A percentile compares a stretch with the other conserved stretches of the same genome.
Evolutionary conservation across 768 basidiomycete species (phyloP).

Genomic region (Chalciporus piperatus): DNA sequence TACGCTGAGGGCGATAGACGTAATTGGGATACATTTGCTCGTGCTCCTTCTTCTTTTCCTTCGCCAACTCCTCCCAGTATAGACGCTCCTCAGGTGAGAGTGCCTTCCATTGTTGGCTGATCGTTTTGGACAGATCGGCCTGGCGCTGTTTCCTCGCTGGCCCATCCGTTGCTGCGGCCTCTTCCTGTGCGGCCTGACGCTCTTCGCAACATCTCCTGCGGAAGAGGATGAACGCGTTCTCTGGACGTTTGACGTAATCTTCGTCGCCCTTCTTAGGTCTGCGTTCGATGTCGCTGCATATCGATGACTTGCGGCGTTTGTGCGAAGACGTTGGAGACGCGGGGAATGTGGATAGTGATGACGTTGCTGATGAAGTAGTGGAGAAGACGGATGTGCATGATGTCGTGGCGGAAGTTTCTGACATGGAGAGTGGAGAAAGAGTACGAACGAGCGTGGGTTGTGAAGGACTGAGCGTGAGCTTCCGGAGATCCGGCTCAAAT

Average conservation of each 20-base stretch:
- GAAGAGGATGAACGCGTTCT: slow-evolving; percentile 85
- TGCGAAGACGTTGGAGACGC: slow-evolving; percentile 35
- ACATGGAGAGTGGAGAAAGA: slow-evolving; percentile 39
- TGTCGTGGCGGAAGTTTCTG: slow-evolving; percentile 27
- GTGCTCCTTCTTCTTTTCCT: slow-evolving; percentile 79
- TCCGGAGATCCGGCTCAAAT: slow-evolving; percentile 66
- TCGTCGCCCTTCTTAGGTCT: slow-evolving; percentile 65
- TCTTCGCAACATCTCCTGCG: slow-evolving; percentile 76
- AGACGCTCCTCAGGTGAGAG: slow-evolving; percentile 62
- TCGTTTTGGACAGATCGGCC: slow-evolving; percentile 78
- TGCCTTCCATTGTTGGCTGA: slow-evolving; percentile 78
- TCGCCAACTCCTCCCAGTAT: slow-evolving; percentile 74
- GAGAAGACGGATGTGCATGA: slow-evolving; percentile 42
- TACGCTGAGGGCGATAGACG: slow-evolving; percentile 73
- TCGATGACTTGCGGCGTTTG: slow-evolving; percentile 52
- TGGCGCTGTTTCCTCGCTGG: slow-evolving; percentile 72
- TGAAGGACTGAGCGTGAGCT: slow-evolving; percentile 44
- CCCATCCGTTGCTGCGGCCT: slow-evolving; percentile 33
- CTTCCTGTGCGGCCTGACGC: slow-evolving; percentile 54
- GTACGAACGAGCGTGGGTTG: slow-evolving; percentile 37
- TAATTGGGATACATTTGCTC: slow-evolving; percentile 73
- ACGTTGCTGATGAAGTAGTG: slow-evolving; percentile 35
- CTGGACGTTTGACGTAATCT: slow-evolving; percentile 80
- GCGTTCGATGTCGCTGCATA: slow-evolving; percentile 49
- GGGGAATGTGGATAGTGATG: slow-evolving; percentile 33